Evolutionary conservation across 2,329 filamentous ascomycete species (phyloP).

Genomic region (Alternaria sp.): DNA sequence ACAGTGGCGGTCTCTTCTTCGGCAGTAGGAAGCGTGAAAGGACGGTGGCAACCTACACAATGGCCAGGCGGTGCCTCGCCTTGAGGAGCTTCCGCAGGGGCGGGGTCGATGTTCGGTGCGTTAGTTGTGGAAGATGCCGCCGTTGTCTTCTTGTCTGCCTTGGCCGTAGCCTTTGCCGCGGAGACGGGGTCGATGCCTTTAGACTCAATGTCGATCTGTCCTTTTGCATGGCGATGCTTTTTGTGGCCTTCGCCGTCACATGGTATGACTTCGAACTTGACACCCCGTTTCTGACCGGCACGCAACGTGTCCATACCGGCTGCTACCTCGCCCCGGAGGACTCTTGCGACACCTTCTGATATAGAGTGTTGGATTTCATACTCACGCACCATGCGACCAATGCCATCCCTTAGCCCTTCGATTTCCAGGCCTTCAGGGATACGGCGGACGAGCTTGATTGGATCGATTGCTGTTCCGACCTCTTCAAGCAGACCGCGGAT

Average conservation of each 20-base stretch:
- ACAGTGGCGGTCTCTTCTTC: conserved; percentile 35
- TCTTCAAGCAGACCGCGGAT: conserved; percentile 91
- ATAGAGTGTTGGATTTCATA: conserved; percentile 96
- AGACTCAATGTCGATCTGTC: conserved; percentile 35
- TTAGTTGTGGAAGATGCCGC: conserved; percentile 27
- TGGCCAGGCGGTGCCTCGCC: conserved; percentile 43
- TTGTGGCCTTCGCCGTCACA: conserved; percentile 45
- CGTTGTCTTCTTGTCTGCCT: conserved; percentile 31
- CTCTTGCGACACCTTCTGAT: conserved; percentile 84
- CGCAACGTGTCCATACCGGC: conserved; percentile 81
- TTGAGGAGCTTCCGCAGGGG: conserved; percentile 22
- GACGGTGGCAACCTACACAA: conserved; percentile 41
- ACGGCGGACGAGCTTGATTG: conserved; percentile 84
- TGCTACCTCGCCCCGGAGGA: conserved; percentile 86
- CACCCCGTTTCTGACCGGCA: conserved; percentile 78
- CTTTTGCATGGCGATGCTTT: conserved; percentile 19
- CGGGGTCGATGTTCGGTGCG: conserved; percentile 30
- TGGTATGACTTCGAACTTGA: conserved; percentile 80
- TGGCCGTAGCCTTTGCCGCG: conserved; percentile 27
- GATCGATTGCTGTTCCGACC: conserved; percentile 91
- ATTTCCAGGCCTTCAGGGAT: conserved; percentile 95
- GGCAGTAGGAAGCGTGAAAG: conserved; percentile 40
- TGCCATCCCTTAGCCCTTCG: conserved; percentile 83
- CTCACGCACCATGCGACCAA: conserved; percentile 91
- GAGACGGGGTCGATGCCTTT: conserved; percentile 37